A percentile compares a stretch with the other conserved stretches of the same genome.
phyloP scores from a whole-genome alignment of 805 yeast genomes.

The Cyberlindnera japonica region DNA sequence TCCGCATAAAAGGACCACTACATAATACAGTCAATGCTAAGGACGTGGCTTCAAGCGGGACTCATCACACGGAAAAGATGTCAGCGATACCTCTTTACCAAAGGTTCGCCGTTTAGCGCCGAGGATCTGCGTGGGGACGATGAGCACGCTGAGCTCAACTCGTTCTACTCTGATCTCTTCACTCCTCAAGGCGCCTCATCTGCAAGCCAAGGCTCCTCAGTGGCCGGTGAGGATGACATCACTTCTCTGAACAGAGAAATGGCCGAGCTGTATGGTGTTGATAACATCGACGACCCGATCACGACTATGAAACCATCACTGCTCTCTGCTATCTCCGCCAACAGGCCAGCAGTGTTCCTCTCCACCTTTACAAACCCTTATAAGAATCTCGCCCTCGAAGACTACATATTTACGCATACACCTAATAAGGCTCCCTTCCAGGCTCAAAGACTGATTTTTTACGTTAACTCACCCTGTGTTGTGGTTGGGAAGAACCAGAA shows the following conservation, averaged over 20 bases:
- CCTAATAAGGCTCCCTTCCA: slow-evolving; percentile 34
- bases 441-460: slow-evolving; percentile 59
- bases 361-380: slow-evolving; percentile 64
- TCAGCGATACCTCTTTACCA: neutral
- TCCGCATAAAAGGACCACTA: too few relatives aligned
- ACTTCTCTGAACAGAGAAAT: slow-evolving; percentile 34
- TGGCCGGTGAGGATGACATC: slow-evolving; percentile 24
- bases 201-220: neutral
- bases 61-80: neutral
- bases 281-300: slow-evolving; percentile 2
- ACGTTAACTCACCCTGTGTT: slow-evolving; percentile 79
- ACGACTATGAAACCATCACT: slow-evolving; percentile 15
- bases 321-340: slow-evolving; percentile 20
- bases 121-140: slow-evolving; percentile 17
- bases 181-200: slow-evolving; percentile 10
- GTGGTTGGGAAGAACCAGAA: slow-evolving; percentile 96
- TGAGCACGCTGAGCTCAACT: slow-evolving; percentile 31
- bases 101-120: slow-evolving; percentile 6
- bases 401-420: slow-evolving; percentile 63
- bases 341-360: slow-evolving; percentile 50
- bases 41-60: neutral
- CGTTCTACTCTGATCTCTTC: slow-evolving; percentile 35
- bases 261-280: slow-evolving; percentile 27
- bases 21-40: neutral
- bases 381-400: slow-evolving; percentile 77